Conservation (phyloP, 2,329 filamentous ascomycete genomes). For the Colletotrichum sp. region DNA sequence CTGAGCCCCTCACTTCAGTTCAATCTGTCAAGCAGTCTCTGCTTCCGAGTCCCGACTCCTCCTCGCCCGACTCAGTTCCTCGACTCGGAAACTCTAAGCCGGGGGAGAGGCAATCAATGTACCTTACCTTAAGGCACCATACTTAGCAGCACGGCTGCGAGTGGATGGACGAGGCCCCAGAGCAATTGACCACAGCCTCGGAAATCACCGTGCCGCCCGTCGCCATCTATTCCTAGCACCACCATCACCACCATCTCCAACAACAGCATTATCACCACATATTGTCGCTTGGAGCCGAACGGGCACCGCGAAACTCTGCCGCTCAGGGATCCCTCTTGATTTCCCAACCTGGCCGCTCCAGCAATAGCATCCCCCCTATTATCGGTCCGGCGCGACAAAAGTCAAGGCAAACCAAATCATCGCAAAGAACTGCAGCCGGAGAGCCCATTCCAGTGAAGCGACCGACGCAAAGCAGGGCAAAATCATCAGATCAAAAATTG, state of each 20-base stretch:
- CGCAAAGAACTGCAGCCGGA: neutral
- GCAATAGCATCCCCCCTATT: neutral
- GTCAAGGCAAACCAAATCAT: neutral
- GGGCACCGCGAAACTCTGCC: neutral
- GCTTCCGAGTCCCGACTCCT: neutral
- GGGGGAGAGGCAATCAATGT: neutral
- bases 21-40: neutral
- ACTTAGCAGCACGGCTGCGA: neutral
- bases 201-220: neutral
- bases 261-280: neutral
- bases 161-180: neutral
- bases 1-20: neutral
- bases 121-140: neutral
- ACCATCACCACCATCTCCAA: neutral
- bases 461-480: neutral
- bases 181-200: neutral
- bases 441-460: neutral
- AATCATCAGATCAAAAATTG: neutral
- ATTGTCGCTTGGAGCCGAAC: neutral
- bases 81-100: neutral
- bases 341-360: neutral
- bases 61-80: neutral
- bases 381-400: neutral
- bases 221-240: conserved; percentile 9
- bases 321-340: neutral